These are phyloP conservation scores for Sclerotinia minor DNA, from an alignment of 2,329 filamentous ascomycete genomes.

Conservation along the genomic window DNA sequence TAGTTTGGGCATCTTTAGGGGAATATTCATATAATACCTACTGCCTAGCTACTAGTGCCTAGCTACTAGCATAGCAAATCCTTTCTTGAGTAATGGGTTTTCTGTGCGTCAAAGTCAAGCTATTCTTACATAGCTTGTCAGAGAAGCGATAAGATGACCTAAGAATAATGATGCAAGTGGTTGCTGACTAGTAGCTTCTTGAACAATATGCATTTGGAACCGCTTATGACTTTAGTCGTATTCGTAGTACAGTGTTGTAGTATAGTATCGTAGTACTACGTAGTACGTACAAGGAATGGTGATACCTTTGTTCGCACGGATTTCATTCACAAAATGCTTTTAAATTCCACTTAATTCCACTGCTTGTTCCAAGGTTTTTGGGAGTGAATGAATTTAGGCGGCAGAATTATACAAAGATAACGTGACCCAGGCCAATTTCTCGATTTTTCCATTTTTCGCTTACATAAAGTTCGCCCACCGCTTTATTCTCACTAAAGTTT, in stretches of 20 bases:
- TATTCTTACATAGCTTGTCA: not conserved
- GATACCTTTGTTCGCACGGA: not conserved
- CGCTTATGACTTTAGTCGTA: too few species aligned
- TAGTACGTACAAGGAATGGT: not conserved
- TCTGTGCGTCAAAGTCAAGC: not conserved
- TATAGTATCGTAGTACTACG: too few species aligned
- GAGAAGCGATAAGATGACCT: conserved; percentile 5
- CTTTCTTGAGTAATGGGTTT: not conserved
- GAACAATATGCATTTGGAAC: too few species aligned
- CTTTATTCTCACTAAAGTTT: conserved; percentile 23
- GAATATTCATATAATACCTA: not conserved
- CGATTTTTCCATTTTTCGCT: conserved; percentile 21
- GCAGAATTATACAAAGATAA: not conserved
- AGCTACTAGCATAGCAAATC: not conserved
- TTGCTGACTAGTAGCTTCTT: too few species aligned
- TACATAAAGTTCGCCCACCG: conserved; percentile 30
- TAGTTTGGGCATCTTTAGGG: not conserved
- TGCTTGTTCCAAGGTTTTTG: not conserved
- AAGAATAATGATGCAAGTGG: not conserved
- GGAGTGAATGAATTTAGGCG: not conserved
- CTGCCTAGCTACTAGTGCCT: not conserved
- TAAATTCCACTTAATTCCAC: not conserved
- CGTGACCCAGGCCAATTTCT: not conserved
- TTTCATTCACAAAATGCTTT: too few species aligned
- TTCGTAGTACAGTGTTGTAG: too few species aligned